Evolutionary conservation across 352 stramenopile genomes (phyloP), one percentile per base, ranked within the genome.

Genomic region (Pythium monospermum): DNA sequence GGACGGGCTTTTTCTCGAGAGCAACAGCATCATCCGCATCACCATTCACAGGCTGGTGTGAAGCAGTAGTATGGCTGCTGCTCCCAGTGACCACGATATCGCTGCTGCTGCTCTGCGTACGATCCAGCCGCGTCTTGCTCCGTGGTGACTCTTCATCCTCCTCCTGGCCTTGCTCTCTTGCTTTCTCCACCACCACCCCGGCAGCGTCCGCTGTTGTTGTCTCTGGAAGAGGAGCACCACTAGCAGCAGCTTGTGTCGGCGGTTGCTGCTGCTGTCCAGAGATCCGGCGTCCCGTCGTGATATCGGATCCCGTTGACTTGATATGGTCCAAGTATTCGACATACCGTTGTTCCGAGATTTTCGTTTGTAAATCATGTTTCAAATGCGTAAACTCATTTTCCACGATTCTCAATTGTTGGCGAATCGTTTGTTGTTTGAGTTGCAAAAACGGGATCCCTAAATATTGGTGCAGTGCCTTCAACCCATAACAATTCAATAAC

Each of bases 391-490:
- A 85, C 46, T 91, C 73, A 5, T 64, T 67, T 49, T 91, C 79
- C 8, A 89, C 57, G 25, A 91, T 83, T 2, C 69, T 71, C 30
- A 89, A 56, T 53, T 91, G 81, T 64, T 94, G 79, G 28, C 76
- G 70, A 27, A 93, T 76, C 10, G 77, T 93, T 22, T 66, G 64
- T 26, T 87, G 61, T 46, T 94, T 94, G 31, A 94, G 57, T 45
- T 91, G 76, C 46, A 95, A 57, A 42, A 94, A 93, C 18, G 84
- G 81, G 23, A 94, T 80, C 4, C 76, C 76, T 53, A 95, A 87
- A 57, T 94, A 95, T 46, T 89, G 79, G 32, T 95, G 79, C 55
- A 95, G 59, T 8, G 81, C 67, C 61, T 89, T 87, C 23, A 95
- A 56, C 15, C 84, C 84, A 40, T 91, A 93, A 56, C 84, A 95